phyloP scores from a whole-genome alignment of 257 asterid species.

The Ilex aquifolium region DNA sequence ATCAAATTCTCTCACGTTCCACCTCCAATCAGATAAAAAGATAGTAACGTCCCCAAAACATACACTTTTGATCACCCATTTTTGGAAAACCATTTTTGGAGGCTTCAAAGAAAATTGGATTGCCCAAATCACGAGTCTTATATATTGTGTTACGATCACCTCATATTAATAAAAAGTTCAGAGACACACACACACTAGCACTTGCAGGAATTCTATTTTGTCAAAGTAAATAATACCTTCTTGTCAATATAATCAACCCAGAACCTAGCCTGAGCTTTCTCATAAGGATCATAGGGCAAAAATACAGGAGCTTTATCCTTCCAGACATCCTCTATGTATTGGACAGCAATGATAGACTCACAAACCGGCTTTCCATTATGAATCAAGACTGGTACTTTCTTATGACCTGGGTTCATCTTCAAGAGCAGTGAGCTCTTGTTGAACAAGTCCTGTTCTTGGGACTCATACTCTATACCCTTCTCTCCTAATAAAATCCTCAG shows the following conservation, averaged over 20 bases:
- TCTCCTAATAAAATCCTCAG: slow-evolving; percentile 39
- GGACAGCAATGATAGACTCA: slow-evolving; percentile 15
- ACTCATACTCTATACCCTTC: slow-evolving; percentile 34
- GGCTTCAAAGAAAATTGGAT: too few species aligned
- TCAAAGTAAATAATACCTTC: background rate
- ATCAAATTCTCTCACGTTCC: too few species aligned
- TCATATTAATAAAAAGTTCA: too few species aligned
- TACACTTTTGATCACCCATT: too few species aligned
- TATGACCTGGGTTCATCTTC: slow-evolving; percentile 36
- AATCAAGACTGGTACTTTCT: slow-evolving; percentile 33
- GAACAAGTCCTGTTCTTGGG: slow-evolving; percentile 27
- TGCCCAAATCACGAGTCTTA: too few species aligned
- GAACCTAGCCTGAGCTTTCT: slow-evolving; percentile 24
- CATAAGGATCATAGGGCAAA: slow-evolving; percentile 22
- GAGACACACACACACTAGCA: too few species aligned
- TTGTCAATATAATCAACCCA: slow-evolving; percentile 34
- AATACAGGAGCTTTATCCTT: slow-evolving; percentile 7
- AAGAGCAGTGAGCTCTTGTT: slow-evolving; percentile 18
- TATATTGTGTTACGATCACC: too few species aligned
- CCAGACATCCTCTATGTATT: slow-evolving; percentile 31
- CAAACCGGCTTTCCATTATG: slow-evolving; percentile 22
- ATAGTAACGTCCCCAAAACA: too few species aligned
- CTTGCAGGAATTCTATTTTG: too few species aligned
- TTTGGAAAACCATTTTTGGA: too few species aligned
- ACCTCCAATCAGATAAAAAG: too few species aligned